Evolutionary conservation across 2,329 filamentous ascomycete genomes (phyloP), one percentile per base, ranked within the genome.

Genomic region (Neofusicoccum ribis): DNA sequence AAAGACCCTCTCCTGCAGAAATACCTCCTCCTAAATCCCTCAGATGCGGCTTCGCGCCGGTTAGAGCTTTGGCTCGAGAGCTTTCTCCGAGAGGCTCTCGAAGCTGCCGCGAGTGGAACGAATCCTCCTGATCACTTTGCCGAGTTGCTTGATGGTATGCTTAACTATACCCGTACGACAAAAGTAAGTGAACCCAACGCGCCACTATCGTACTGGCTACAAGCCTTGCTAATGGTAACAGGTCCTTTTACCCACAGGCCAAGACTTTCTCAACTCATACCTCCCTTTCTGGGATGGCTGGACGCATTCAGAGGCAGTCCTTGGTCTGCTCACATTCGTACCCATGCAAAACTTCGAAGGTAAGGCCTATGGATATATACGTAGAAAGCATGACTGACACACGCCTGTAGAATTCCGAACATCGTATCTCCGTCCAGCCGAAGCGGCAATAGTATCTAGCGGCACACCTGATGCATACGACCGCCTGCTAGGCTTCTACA

Each of bases 1-100:
- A 86, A 85, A 1, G 91, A 96, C 72, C 89, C 89, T 3, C 80
- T 96, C 36, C 84, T 94, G 1, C 91, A 94, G 74, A 95, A 94
- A 72, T 85, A 82, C 63, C 81, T 94, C 27, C 79, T 92, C 39
- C 79, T 91, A n/a, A 75, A 67, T 7, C 72, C 76, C 12, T 74
- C 75, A 1, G 69, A 71, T 9, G 71, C 72, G 3, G 66, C 68
- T 12, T 67, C 69, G 49, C 66, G 68, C 17, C 68, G 79, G 27
- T 72, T 80, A 27, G 68, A 76, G 14, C 67, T 77, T n/a, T 80
- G 78, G 77, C 17, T 65, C 37, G 54, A 65, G 47, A 60, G 63
- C 17, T 65, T 44, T 47, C 41, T 65, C 14, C 54, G 63, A 50
- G 63, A 61, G 3, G 41, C 36, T 2, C 44, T 65, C 15, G 54